Conservation (phyloP, 257 asterid species). For the Capsicum rhomboideum region DNA sequence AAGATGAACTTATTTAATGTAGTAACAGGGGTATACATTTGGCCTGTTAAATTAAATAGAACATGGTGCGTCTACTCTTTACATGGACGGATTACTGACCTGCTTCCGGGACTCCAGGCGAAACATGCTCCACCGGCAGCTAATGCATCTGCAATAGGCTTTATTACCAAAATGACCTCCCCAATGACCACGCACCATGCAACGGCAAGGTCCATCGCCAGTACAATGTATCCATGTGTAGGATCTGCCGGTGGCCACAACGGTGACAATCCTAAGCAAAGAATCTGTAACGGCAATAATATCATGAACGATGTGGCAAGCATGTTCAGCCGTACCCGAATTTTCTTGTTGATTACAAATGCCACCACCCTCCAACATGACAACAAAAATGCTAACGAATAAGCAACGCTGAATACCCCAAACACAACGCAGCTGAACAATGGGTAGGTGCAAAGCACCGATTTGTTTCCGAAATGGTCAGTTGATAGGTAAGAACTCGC, state of each 20-base stretch:
- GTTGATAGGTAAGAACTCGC: conserved; percentile 23
- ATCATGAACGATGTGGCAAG: conserved; percentile 48
- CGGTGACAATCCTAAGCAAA: conserved; percentile 41
- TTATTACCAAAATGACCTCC: conserved; percentile 51
- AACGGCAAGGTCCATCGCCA: conserved; percentile 38
- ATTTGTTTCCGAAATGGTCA: conserved; percentile 24
- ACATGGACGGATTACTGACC: background rate
- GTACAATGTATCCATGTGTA: conserved; percentile 26
- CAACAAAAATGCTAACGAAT: conserved; percentile 39
- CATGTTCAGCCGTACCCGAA: conserved; percentile 40
- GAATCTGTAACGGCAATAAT: conserved; percentile 48
- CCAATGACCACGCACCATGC: conserved; percentile 42
- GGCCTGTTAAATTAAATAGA: background rate
- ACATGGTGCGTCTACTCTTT: background rate
- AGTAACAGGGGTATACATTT: background rate
- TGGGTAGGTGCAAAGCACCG: conserved; percentile 58
- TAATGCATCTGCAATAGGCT: conserved; percentile 54
- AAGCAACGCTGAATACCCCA: conserved; percentile 37
- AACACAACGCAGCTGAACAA: conserved; percentile 47
- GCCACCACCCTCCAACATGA: conserved; percentile 62
- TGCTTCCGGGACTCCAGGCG: background rate
- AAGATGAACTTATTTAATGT: background rate
- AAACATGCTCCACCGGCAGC: conserved; percentile 30
- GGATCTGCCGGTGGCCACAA: conserved; percentile 43
- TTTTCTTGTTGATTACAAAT: conserved; percentile 59